A percentile compares a stretch with the other conserved stretches of the same genome.
These are phyloP conservation scores for Zelopaecilomyces penicillatus DNA, from an alignment of 2,329 filamentous ascomycete genomes.

Conservation along the genomic window DNA sequence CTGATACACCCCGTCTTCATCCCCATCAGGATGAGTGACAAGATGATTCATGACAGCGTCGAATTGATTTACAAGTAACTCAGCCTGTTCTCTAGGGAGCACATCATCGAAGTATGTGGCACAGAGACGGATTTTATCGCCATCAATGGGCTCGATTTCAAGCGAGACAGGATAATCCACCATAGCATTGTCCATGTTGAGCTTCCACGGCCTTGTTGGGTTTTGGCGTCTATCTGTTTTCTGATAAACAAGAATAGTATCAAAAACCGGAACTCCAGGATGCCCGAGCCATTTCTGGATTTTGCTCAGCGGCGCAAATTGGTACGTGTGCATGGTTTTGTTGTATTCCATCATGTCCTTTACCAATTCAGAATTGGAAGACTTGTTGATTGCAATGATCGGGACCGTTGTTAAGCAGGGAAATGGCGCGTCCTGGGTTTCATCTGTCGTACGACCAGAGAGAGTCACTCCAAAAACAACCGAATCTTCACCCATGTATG, in stretches of 20 bases:
- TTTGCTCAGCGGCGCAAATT: conserved; percentile 60
- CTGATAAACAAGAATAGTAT: conserved; percentile 80
- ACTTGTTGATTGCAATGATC: conserved; percentile 48
- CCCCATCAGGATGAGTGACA: conserved; percentile 37
- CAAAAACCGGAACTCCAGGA: conserved; percentile 61
- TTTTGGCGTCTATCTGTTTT: conserved; percentile 34
- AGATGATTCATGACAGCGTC: conserved; percentile 57
- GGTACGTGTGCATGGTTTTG: conserved; percentile 55
- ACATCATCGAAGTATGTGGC: conserved; percentile 58
- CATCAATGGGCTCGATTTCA: conserved; percentile 55
- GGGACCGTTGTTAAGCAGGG: conserved; percentile 80
- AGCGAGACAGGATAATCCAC: conserved; percentile 76
- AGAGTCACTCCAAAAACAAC: conserved; percentile 76
- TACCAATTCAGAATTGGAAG: conserved; percentile 50
- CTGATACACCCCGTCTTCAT: conserved; percentile 30
- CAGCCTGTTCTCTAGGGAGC: conserved; percentile 60
- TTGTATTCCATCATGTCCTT: conserved; percentile 58
- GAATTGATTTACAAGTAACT: conserved; percentile 60
- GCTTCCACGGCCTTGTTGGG: conserved; percentile 42
- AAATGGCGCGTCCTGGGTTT: conserved; percentile 54
- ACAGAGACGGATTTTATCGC: conserved; percentile 47
- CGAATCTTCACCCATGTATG: conserved; percentile 65
- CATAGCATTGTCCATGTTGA: conserved; percentile 56
- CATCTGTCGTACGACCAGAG: conserved; percentile 60
- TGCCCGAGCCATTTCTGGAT: conserved; percentile 66